These are phyloP conservation scores for Porodaedalea pini DNA, from an alignment of 1,284 basidiomycete genomes.

Conservation along the genomic window DNA sequence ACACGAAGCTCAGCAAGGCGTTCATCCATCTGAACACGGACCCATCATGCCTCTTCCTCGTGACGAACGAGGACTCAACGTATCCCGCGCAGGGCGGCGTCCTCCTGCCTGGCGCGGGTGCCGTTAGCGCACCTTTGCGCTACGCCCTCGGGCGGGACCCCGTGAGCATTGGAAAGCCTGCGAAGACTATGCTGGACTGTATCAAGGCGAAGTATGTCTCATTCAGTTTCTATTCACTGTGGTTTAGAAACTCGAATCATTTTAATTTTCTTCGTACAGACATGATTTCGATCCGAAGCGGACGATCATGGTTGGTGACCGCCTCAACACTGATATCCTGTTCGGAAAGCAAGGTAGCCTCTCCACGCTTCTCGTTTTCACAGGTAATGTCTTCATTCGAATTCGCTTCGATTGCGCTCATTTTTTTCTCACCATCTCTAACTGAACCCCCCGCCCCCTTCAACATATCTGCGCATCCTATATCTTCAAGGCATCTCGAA, in stretches of 20 bases:
- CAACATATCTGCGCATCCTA: background rate
- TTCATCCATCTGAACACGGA: constrained; percentile 86
- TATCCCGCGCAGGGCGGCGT: constrained; percentile 75
- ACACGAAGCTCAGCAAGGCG: constrained; percentile 91
- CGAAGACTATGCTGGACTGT: constrained; percentile 90
- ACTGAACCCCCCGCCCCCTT: constrained; percentile 5
- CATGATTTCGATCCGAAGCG: constrained; percentile 80
- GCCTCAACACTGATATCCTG: constrained; percentile 90
- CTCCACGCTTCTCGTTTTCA: constrained; percentile 86
- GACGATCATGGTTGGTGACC: constrained; percentile 95
- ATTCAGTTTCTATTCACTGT: background rate
- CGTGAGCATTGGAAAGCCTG: constrained; percentile 87
- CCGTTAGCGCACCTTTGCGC: constrained; percentile 79
- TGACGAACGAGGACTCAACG: constrained; percentile 91
- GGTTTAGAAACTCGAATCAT: background rate
- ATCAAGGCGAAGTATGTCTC: constrained; percentile 87
- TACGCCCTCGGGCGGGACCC: constrained; percentile 73
- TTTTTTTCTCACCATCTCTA: background rate
- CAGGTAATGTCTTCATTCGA: constrained; percentile 50
- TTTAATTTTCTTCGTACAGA: constrained; percentile 39
- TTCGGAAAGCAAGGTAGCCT: constrained; percentile 88
- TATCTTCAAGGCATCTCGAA: constrained; percentile 63
- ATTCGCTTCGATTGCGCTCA: background rate
- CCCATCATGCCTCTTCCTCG: constrained; percentile 80
- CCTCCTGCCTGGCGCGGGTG: constrained; percentile 83